Percentiles rank a stretch among this genome's conserved stretches.
phyloP scores from a whole-genome alignment of 2,329 filamentous ascomycete species.

The Amphichorda felina region DNA sequence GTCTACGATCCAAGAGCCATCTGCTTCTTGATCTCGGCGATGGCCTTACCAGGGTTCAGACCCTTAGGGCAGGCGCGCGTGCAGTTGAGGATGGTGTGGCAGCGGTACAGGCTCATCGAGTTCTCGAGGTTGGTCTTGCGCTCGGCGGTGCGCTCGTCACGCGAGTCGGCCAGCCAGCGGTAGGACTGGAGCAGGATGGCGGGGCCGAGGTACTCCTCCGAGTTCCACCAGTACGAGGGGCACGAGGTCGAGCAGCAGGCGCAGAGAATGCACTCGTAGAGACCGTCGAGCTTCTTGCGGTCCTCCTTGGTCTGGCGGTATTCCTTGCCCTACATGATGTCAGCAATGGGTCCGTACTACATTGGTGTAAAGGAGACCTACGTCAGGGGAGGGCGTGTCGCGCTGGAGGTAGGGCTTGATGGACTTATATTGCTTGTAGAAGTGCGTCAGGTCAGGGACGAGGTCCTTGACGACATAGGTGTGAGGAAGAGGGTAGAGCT shows the following conservation, averaged over 20 bases:
- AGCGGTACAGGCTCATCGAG: constrained; percentile 97
- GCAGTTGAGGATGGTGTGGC: constrained; percentile 99
- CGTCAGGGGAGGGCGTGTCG: constrained; percentile 71
- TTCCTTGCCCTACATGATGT: constrained; percentile 62
- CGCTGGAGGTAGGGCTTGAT: constrained; percentile 98
- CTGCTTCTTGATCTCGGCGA: constrained; percentile 98
- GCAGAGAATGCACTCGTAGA: constrained; percentile 99
- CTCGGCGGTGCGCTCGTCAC: constrained; percentile 81
- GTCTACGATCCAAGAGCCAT: constrained; percentile 42
- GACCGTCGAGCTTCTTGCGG: constrained; percentile 90
- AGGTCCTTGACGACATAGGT: constrained; percentile 99
- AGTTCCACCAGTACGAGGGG: constrained; percentile 99
- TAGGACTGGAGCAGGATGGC: constrained; percentile 96
- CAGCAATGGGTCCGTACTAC: constrained; percentile 3
- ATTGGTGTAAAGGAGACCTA: constrained; percentile 34
- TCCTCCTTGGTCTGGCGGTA: constrained; percentile 85
- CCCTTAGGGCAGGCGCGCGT: constrained; percentile 97
- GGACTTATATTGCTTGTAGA: constrained; percentile 99
- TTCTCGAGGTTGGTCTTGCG: constrained; percentile 91
- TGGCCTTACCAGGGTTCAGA: constrained; percentile 86
- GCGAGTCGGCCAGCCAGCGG: constrained; percentile 90
- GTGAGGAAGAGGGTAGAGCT: constrained; percentile 96
- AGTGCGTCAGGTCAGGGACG: constrained; percentile 92
- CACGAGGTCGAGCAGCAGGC: constrained; percentile 98
- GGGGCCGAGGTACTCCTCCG: constrained; percentile 94